Conservation (phyloP, 495 filamentous ascomycete genomes). For the Aspergillus saccharolyticus region DNA sequence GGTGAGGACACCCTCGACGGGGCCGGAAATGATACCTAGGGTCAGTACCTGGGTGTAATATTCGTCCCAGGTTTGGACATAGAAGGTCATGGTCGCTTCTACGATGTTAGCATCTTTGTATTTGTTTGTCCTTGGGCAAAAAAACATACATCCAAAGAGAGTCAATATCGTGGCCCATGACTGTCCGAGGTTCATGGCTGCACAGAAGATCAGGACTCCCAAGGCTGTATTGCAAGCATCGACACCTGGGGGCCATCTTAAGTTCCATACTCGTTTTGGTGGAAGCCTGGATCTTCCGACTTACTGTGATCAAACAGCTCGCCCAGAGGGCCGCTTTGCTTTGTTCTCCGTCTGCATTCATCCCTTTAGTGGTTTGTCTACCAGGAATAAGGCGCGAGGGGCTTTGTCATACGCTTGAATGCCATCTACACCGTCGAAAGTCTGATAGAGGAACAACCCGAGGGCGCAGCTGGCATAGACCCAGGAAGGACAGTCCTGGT, state of each 20-base stretch:
- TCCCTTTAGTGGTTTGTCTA: constrained; percentile 17
- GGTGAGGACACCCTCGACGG: constrained; percentile 89
- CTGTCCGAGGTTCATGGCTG: constrained; percentile 87
- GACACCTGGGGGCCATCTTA: constrained; percentile 50
- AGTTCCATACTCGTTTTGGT: not conserved
- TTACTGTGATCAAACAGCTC: constrained; percentile 95
- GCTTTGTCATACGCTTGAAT: constrained; percentile 68
- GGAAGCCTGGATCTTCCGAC: constrained; percentile 12
- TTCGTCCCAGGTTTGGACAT: constrained; percentile 98
- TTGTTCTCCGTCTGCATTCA: constrained; percentile 65
- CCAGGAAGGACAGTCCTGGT: constrained; percentile 89
- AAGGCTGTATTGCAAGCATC: constrained; percentile 95
- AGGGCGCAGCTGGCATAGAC: constrained; percentile 89
- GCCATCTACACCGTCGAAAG: constrained; percentile 95
- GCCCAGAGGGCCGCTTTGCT: constrained; percentile 86
- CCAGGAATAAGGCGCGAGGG: constrained; percentile 1
- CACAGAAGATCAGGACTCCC: constrained; percentile 86
- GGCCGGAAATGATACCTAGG: constrained; percentile 86
- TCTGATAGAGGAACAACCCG: constrained; percentile 94
- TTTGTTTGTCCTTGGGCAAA: not conserved
- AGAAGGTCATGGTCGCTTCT: constrained; percentile 79
- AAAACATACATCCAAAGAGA: constrained; percentile 70
- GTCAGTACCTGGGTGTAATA: constrained; percentile 96
- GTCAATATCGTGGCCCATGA: constrained; percentile 81
- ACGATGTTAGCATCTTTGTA: constrained; percentile 16